A percentile compares a stretch with the other conserved stretches of the same genome.
Conservation (phyloP, 2,329 filamentous ascomycete genomes). For the Hypoxylon sp. region DNA sequence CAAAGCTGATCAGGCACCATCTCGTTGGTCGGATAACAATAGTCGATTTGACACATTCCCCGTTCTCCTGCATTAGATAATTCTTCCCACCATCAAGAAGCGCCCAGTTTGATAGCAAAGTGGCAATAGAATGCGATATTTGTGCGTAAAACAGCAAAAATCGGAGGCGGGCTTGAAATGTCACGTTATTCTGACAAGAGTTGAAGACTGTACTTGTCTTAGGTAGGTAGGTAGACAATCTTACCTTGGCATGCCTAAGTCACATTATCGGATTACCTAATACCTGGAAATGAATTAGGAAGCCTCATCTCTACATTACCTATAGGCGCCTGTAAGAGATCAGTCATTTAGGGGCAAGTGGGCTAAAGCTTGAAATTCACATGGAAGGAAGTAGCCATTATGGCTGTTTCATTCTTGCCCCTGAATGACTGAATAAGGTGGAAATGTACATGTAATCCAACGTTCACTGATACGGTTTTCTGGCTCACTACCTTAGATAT, state of each 20-base stretch:
- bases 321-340: no score
- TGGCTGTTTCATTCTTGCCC: conserved; percentile 14
- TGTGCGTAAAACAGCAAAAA: conserved; percentile 35
- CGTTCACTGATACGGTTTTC: conserved; percentile 13
- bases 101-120: conserved; percentile 14
- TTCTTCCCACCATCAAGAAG: conserved; percentile 22
- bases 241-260: conserved; percentile 15
- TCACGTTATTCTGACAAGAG: conserved; percentile 38
- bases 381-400: background rate
- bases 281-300: conserved; percentile 4
- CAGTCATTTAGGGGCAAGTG: background rate
- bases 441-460: background rate
- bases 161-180: conserved; percentile 27
- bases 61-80: conserved; percentile 29
- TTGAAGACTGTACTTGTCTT: background rate
- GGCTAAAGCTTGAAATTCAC: conserved; percentile 3
- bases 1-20: conserved; percentile 25
- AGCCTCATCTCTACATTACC: conserved; percentile 4
- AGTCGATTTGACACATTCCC: conserved; percentile 17
- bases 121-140: conserved; percentile 36
- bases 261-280: conserved; percentile 28
- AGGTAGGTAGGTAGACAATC: background rate
- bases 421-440: conserved; percentile 5
- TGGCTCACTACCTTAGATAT: background rate
- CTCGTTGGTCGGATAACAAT: conserved; percentile 32